phyloP scores from a whole-genome alignment of 257 asterid genomes.

The Penstemon davidsonii region DNA sequence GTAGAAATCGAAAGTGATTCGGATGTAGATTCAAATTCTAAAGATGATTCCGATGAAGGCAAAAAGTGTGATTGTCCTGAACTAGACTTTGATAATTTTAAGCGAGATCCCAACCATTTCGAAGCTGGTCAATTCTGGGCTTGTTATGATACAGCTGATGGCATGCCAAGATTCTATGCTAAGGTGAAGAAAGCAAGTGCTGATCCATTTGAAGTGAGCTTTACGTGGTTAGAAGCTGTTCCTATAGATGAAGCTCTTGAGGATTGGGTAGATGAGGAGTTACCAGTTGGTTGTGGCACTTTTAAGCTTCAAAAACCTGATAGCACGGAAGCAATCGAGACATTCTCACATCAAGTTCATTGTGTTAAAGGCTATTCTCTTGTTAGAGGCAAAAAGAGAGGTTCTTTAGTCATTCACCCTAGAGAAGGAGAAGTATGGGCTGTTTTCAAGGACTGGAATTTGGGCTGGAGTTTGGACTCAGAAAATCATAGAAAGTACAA shows the following conservation, averaged over 20 bases:
- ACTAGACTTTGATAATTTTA: constrained; percentile 73
- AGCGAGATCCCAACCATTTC: constrained; percentile 47
- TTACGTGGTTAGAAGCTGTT: constrained; percentile 69
- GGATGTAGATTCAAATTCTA: constrained; percentile 34
- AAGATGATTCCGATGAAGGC: constrained; percentile 20
- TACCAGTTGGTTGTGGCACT: constrained; percentile 76
- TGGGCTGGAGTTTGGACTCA: constrained; percentile 51
- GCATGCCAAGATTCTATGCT: constrained; percentile 85
- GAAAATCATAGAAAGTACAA: constrained; percentile 38
- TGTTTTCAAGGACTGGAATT: constrained; percentile 66
- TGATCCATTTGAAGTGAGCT: constrained; percentile 47
- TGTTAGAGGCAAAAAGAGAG: constrained; percentile 42
- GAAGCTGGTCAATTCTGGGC: constrained; percentile 73
- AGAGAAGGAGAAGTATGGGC: constrained; percentile 80
- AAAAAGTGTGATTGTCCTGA: constrained; percentile 41
- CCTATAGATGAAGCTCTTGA: constrained; percentile 39
- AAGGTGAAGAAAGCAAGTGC: constrained; percentile 45
- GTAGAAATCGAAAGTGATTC: constrained; percentile 46
- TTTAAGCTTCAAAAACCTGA: constrained; percentile 41
- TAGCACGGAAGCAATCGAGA: constrained; percentile 22
- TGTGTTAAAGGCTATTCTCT: constrained; percentile 36
- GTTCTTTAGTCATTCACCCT: constrained; percentile 53
- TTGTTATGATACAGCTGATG: constrained; percentile 59
- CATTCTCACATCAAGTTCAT: constrained; percentile 56
- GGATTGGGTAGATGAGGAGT: constrained; percentile 38